Evolutionary conservation across 805 yeast genomes (phyloP).

Genomic region (Nakazawaea laoshanensis): DNA sequence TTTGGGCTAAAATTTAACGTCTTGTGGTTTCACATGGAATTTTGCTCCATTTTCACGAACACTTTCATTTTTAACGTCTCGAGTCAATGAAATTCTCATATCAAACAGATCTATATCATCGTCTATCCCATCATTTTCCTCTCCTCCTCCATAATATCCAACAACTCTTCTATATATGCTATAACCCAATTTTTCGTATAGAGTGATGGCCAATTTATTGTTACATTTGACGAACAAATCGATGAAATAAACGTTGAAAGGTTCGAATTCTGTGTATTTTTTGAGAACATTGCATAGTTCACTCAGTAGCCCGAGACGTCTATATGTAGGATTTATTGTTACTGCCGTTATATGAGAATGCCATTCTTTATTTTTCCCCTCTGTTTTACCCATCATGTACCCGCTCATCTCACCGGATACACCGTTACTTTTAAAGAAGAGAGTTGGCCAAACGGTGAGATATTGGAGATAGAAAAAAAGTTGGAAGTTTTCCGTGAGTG

Average conservation of each 20-base stretch:
- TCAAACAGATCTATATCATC: slow-evolving; percentile 85
- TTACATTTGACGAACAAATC: slow-evolving; percentile 90
- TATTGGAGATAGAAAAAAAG: slow-evolving; percentile 79
- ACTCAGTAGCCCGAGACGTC: slow-evolving; percentile 83
- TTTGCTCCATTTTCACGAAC: slow-evolving; percentile 54
- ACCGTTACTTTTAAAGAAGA: slow-evolving; percentile 64
- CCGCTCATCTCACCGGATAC: slow-evolving; percentile 32
- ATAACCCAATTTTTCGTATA: slow-evolving; percentile 85
- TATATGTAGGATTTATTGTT: slow-evolving; percentile 72
- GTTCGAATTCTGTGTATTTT: slow-evolving; percentile 61
- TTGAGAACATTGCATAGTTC: slow-evolving; percentile 68
- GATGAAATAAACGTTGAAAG: slow-evolving; percentile 74
- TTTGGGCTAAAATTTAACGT: slow-evolving; percentile 40
- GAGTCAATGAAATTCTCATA: slow-evolving; percentile 59
- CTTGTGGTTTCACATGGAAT: slow-evolving; percentile 56
- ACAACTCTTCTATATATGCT: slow-evolving; percentile 79
- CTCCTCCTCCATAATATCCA: slow-evolving; percentile 62
- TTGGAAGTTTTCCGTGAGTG: slow-evolving; percentile 87
- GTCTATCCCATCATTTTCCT: slow-evolving; percentile 33
- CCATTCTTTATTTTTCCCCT: slow-evolving; percentile 81
- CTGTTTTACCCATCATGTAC: slow-evolving; percentile 94
- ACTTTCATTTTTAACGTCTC: slow-evolving; percentile 47
- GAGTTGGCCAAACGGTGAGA: slow-evolving; percentile 77
- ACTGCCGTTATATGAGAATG: slow-evolving; percentile 97
- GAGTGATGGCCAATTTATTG: slow-evolving; percentile 66